Percentiles rank a stretch among this genome's conserved stretches.
These are phyloP conservation scores for Aspergillus quadrilineatus DNA, from an alignment of 2,329 filamentous ascomycete species.

Conservation along the genomic window DNA sequence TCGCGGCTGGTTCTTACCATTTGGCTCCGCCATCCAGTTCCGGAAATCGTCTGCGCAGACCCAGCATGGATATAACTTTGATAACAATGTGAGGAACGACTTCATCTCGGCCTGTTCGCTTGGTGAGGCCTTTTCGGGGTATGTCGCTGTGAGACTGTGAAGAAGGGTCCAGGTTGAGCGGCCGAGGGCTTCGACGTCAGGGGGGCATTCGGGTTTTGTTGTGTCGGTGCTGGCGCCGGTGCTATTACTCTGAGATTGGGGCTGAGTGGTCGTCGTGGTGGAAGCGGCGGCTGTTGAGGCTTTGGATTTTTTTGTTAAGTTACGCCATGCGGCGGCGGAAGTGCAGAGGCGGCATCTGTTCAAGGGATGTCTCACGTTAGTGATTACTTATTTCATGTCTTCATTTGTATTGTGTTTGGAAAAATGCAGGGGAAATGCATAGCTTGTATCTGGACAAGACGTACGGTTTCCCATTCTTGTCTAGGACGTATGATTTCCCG, in stretches of 20 bases:
- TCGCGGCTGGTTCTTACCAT: constrained; percentile 60
- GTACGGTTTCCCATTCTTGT: constrained; percentile 52
- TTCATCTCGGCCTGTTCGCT: constrained; percentile 73
- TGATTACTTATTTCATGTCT: neutral
- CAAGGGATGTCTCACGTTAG: neutral
- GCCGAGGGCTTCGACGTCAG: constrained; percentile 84
- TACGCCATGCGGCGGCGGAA: constrained; percentile 48
- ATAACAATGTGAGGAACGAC: constrained; percentile 76
- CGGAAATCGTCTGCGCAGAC: constrained; percentile 91
- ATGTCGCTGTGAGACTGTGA: constrained; percentile 84
- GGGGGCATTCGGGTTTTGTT: constrained; percentile 67
- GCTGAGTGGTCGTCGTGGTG: constrained; percentile 12
- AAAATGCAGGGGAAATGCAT: neutral
- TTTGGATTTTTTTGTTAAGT: constrained; percentile 46
- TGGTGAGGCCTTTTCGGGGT: constrained; percentile 68
- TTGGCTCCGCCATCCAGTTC: constrained; percentile 66
- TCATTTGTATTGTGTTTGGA: neutral
- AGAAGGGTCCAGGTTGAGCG: constrained; percentile 90
- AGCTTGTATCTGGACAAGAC: constrained; percentile 15
- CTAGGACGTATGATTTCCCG: constrained; percentile 51
- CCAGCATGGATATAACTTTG: constrained; percentile 92
- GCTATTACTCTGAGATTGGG: constrained; percentile 11
- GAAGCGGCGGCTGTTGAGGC: constrained; percentile 32
- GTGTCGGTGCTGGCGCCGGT: constrained; percentile 35
- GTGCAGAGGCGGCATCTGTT: constrained; percentile 50